A percentile compares a stretch with the other conserved stretches of the same genome.
Conservation (phyloP, 2,329 filamentous ascomycete genomes). For the Trichoderma hamatum region DNA sequence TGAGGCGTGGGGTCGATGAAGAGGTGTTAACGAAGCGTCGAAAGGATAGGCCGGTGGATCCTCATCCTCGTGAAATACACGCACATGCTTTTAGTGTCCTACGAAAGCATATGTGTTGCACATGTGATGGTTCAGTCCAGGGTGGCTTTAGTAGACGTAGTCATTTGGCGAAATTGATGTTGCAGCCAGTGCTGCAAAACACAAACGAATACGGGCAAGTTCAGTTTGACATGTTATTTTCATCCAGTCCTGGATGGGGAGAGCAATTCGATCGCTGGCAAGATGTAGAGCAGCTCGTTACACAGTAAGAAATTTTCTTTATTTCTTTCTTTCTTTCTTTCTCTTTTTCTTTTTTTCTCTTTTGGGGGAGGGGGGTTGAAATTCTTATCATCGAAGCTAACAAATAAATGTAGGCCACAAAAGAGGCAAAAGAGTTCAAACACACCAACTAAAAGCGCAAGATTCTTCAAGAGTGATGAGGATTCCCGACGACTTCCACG, state of each 20-base stretch:
- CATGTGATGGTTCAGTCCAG: background rate
- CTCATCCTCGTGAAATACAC: background rate
- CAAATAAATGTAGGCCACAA: background rate
- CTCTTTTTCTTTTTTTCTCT: too few species aligned
- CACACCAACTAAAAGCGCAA: background rate
- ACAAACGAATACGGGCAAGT: background rate
- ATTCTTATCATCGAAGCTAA: background rate
- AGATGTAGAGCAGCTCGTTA: conserved; percentile 5
- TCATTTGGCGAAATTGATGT: background rate
- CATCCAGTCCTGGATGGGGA: background rate
- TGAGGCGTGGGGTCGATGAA: background rate
- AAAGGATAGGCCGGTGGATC: background rate
- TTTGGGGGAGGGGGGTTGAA: background rate
- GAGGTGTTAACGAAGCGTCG: background rate
- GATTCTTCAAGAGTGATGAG: background rate
- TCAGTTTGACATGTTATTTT: conserved; percentile 7
- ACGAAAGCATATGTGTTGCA: background rate
- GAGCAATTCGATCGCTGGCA: conserved; percentile 6
- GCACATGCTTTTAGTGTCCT: background rate
- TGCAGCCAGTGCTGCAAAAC: background rate
- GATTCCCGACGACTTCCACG: background rate
- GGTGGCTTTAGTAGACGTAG: too few species aligned
- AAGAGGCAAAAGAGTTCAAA: background rate
- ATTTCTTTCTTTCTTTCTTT: too few species aligned
- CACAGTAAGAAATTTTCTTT: background rate